These are phyloP conservation scores for Amphibolis antarctica DNA, from an alignment of 106 monocot genomes.

Conservation along the genomic window DNA sequence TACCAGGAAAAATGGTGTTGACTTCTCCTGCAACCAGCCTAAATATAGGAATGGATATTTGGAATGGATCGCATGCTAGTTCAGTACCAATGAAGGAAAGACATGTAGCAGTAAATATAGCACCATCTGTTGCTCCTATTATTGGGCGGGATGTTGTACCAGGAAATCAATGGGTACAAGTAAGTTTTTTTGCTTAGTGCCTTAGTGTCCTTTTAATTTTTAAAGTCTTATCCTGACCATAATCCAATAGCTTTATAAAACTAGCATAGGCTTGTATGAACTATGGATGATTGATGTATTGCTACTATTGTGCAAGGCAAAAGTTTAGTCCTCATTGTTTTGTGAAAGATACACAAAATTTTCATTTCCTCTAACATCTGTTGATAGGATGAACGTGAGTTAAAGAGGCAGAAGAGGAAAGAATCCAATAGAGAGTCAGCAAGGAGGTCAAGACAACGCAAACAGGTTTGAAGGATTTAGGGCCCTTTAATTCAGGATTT, in stretches of 20 bases:
- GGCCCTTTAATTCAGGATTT: neutral
- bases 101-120: slow-evolving; percentile 3
- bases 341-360: neutral
- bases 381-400: slow-evolving; percentile 64
- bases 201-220: neutral
- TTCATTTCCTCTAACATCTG: neutral
- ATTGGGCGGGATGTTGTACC: neutral
- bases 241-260: too few relatives aligned
- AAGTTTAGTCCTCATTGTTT: neutral
- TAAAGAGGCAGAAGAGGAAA: slow-evolving; percentile 81
- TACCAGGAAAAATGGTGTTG: neutral
- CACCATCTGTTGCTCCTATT: slow-evolving; percentile 10
- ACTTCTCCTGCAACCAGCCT: slow-evolving; percentile 10
- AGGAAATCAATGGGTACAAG: slow-evolving; percentile 7
- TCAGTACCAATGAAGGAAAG: slow-evolving; percentile 1
- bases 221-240: too few relatives aligned
- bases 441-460: slow-evolving; percentile 83
- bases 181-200: slow-evolving; percentile 1
- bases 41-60: slow-evolving; percentile 16
- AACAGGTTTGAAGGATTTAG: slow-evolving; percentile 43
- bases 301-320: neutral
- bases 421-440: slow-evolving; percentile 97
- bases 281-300: neutral
- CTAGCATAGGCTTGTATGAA: too few relatives aligned
- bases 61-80: slow-evolving; percentile 8